phyloP scores from a whole-genome alignment of 805 yeast genomes.

The Zygoascus bituminiphila region DNA sequence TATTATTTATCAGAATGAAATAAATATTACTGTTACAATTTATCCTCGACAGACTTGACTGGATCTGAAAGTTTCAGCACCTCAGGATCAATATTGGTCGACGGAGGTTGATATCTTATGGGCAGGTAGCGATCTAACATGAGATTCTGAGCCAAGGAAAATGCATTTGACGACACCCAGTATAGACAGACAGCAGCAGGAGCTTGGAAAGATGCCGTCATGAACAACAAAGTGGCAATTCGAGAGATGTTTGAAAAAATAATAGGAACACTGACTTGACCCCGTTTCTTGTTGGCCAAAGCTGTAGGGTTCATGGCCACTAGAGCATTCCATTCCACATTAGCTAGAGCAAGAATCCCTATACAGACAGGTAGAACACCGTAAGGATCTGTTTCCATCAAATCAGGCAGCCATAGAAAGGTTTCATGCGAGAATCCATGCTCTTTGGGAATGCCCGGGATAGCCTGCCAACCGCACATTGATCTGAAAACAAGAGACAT shows the following conservation, averaged over 20 bases:
- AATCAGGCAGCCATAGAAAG: conserved; percentile 51
- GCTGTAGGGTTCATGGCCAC: conserved; percentile 29
- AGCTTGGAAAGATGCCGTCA: conserved; percentile 79
- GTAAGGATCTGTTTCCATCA: conserved; percentile 53
- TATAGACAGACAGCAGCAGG: conserved; percentile 77
- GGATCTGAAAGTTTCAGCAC: neutral
- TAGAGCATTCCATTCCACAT: conserved; percentile 80
- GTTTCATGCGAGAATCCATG: conserved; percentile 39
- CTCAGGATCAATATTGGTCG: neutral
- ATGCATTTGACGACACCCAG: conserved; percentile 82
- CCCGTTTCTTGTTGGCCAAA: conserved; percentile 15
- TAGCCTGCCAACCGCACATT: conserved; percentile 48
- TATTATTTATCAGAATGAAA: neutral
- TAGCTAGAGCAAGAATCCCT: conserved; percentile 64
- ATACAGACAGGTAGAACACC: conserved; percentile 60
- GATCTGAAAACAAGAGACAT: conserved; percentile 60
- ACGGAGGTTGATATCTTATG: conserved; percentile 20
- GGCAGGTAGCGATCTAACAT: conserved; percentile 62
- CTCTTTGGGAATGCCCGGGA: conserved; percentile 27
- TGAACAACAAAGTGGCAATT: conserved; percentile 66
- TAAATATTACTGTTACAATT: neutral
- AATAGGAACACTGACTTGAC: conserved; percentile 23
- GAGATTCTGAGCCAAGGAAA: conserved; percentile 68
- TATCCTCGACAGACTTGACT: neutral
- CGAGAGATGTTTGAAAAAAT: conserved; percentile 60